These are phyloP conservation scores for Leucocoprinus leucothites DNA, from an alignment of 768 basidiomycete species.

Conservation along the genomic window DNA sequence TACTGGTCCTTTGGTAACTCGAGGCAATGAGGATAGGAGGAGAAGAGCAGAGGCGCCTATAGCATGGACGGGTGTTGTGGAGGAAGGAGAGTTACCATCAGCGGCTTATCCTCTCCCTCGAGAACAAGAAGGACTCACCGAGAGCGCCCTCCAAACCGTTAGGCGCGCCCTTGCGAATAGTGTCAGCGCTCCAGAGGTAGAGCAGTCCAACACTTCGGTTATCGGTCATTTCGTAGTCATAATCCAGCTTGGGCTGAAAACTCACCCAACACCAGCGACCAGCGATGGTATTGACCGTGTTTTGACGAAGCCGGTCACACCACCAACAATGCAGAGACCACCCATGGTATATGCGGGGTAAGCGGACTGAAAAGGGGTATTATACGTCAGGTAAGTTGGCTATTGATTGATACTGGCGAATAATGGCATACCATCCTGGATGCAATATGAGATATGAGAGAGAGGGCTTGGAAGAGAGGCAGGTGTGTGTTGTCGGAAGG, in stretches of 20 bases:
- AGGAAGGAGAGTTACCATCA: neutral
- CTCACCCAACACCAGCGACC: conserved; percentile 77
- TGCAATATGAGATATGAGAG: neutral
- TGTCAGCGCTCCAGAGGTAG: conserved; percentile 77
- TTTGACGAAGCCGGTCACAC: conserved; percentile 65
- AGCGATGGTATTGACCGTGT: conserved; percentile 80
- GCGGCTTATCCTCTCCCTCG: neutral
- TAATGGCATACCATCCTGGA: neutral
- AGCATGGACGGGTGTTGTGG: neutral
- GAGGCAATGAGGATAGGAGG: conserved; percentile 70
- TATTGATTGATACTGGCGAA: neutral
- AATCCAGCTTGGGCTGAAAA: neutral
- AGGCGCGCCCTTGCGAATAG: conserved; percentile 66
- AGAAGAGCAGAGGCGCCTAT: conserved; percentile 76
- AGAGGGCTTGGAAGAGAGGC: neutral
- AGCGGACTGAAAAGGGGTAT: conserved; percentile 53
- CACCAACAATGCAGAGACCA: conserved; percentile 72
- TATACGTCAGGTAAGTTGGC: neutral
- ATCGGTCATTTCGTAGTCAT: neutral
- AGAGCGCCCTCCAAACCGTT: conserved; percentile 80
- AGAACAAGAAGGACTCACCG: conserved; percentile 40
- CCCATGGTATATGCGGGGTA: conserved; percentile 81
- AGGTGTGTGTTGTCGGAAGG: neutral
- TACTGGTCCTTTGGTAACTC: conserved; percentile 71
- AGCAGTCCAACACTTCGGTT: conserved; percentile 66